phyloP scores from a whole-genome alignment of 805 yeast genomes.

The Suhomyces sp. region DNA sequence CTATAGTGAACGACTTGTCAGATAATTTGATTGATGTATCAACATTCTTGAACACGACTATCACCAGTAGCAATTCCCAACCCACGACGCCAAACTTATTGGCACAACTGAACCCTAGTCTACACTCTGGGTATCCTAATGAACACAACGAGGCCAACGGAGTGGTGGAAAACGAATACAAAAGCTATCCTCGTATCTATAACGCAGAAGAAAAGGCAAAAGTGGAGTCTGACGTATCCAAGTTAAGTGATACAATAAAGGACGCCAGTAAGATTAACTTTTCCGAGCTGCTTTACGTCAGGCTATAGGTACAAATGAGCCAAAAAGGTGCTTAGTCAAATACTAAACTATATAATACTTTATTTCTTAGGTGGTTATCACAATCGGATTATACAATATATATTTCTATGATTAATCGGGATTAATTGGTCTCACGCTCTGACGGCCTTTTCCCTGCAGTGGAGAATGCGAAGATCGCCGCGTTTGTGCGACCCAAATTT shows the following conservation, averaged over 20 bases:
- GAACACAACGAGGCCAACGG: slow-evolving; percentile 3
- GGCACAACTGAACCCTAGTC: slow-evolving; percentile 3
- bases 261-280: slow-evolving; percentile 11
- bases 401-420: neutral
- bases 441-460: neutral
- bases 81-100: slow-evolving; percentile 1
- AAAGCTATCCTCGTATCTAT: slow-evolving; percentile 11
- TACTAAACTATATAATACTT: neutral
- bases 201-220: slow-evolving; percentile 7
- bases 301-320: slow-evolving; percentile 4
- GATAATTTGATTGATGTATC: slow-evolving; percentile 15
- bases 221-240: slow-evolving; percentile 6
- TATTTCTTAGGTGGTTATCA: neutral
- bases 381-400: neutral
- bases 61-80: slow-evolving; percentile 4
- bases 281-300: slow-evolving; percentile 12
- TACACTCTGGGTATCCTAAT: slow-evolving; percentile 3
- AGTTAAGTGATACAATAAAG: slow-evolving; percentile 8
- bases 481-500: neutral
- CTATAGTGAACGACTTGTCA: slow-evolving; percentile 41
- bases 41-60: slow-evolving; percentile 12
- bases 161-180: slow-evolving; percentile 5
- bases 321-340: neutral
- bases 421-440: neutral
- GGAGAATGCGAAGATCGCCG: neutral